These are phyloP conservation scores for Talaromyces sp. DNA, from an alignment of 2,329 filamentous ascomycete species.

Conservation along the genomic window DNA sequence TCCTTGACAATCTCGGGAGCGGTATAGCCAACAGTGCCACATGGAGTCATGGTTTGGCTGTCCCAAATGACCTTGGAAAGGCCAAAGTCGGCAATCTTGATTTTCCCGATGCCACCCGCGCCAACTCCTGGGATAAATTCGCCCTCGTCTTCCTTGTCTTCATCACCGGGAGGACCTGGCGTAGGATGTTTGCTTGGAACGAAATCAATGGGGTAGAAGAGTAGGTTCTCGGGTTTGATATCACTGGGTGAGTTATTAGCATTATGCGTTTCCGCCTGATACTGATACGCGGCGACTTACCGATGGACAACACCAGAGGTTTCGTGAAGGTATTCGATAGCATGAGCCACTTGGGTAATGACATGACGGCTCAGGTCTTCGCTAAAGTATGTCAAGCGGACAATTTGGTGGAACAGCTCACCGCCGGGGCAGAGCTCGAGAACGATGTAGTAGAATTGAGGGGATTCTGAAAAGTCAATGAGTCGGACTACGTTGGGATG, in stretches of 20 bases:
- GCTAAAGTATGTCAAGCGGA: constrained; percentile 96
- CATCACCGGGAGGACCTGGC: constrained; percentile 79
- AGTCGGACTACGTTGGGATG: constrained; percentile 95
- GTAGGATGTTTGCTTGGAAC: constrained; percentile 75
- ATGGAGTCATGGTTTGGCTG: constrained; percentile 97
- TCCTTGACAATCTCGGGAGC: constrained; percentile 99
- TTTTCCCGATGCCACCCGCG: constrained; percentile 82
- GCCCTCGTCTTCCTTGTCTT: constrained; percentile 95
- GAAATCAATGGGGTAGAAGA: constrained; percentile 84
- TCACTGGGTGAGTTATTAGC: constrained; percentile 55
- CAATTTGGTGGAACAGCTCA: constrained; percentile 97
- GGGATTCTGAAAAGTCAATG: constrained; percentile 87
- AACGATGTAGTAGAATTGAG: constrained; percentile 96
- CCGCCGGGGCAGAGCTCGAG: constrained; percentile 92
- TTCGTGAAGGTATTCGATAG: constrained; percentile 89
- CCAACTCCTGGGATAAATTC: constrained; percentile 81
- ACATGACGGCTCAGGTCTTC: constrained; percentile 92
- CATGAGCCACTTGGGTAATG: constrained; percentile 91
- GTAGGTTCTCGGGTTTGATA: constrained; percentile 96
- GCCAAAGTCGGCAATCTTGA: constrained; percentile 98
- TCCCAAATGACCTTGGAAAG: constrained; percentile 98
- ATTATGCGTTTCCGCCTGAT: constrained; percentile 15
- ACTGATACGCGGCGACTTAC: constrained; percentile 49
- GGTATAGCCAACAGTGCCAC: constrained; percentile 95
- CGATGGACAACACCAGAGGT: constrained; percentile 94